Evolutionary conservation across 1,284 basidiomycete genomes (phyloP).

Genomic region (Apiotrichum sp.): DNA sequence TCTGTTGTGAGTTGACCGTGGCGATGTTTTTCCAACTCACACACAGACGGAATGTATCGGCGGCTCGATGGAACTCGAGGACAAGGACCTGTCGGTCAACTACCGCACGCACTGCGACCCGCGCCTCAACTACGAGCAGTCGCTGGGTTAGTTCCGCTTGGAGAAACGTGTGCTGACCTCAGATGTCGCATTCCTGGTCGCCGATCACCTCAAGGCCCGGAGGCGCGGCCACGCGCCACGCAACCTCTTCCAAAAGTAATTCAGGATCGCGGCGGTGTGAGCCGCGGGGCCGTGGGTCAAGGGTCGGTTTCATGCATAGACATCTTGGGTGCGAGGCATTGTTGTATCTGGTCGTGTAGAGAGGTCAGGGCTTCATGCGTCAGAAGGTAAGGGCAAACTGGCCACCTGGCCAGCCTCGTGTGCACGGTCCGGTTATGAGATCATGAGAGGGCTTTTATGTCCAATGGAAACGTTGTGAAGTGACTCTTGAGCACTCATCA

Average conservation of each 20-base stretch:
- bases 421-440: too few species aligned
- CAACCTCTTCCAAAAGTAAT: conserved; percentile 22
- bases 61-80: conserved; percentile 54
- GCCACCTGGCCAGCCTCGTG: too few species aligned
- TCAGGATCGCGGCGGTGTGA: too few species aligned
- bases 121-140: conserved; percentile 54
- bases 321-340: too few species aligned
- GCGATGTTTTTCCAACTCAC: not conserved
- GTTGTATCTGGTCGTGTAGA: too few species aligned
- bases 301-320: too few species aligned
- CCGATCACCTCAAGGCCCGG: conserved; percentile 45
- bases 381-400: too few species aligned
- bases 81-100: conserved; percentile 52
- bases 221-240: conserved; percentile 38
- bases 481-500: too few species aligned
- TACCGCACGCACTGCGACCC: conserved; percentile 52
- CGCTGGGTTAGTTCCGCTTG: conserved; percentile 38
- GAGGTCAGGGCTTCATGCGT: too few species aligned
- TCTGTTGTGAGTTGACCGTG: conserved; percentile 55
- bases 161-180: not conserved
- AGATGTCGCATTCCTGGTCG: conserved; percentile 51
- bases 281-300: too few species aligned
- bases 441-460: too few species aligned
- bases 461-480: too few species aligned
- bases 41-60: conserved; percentile 53